Base-by-base conservation (phyloP, 1,284 basidiomycete species). In the Moesziomyces sp. region DNA sequence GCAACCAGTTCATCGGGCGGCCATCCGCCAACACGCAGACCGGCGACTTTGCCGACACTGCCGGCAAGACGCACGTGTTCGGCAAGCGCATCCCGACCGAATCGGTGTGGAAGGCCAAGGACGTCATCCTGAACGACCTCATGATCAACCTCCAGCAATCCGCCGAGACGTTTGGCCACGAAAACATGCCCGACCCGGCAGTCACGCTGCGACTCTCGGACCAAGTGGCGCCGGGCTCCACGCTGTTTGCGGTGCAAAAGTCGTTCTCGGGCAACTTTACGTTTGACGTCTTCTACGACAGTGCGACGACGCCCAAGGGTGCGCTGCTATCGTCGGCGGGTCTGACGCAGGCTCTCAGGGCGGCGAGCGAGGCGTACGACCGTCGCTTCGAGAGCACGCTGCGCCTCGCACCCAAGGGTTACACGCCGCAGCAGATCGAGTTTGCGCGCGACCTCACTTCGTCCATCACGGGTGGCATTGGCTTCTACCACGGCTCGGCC, bases 401-500 rank as follows among this genome's bases (percentile, higher is more conserved):
- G 79, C 91, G 91, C 6, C 87, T 90, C 43, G 89, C 59, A 89
- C 47, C 53, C 42, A 58, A 64, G 18, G 61, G 58, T 16, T 74
- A 64, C 42, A 40, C 59, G 50, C 85, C 88, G 58, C 85, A 86
- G n/a, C 83, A 92, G 19, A 86, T 90, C 60, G 86, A 86, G 0
- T 95, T 95, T 82, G 95, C 94, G 1, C 91, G 92, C 79, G 91
- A 91, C 16, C 89, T 96, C 65, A 94, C 93, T 0, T 91, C 94
- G 0, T 96, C 93, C 82, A 88, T 97, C 46, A 85, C 96, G 14
- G 94, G 93, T 52, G 94, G 94, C 42, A 90, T 97, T 48, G 94
- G 95, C 13, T 97, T 95, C 85, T 97, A 94, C 85, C 91, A 94
- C 77, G 94, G 94, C n/a, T 89, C 88, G 3, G 93, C 93, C 0